These are phyloP conservation scores for Xylariaceae sp. DNA, from an alignment of 2,329 filamentous ascomycete genomes.

Conservation along the genomic window DNA sequence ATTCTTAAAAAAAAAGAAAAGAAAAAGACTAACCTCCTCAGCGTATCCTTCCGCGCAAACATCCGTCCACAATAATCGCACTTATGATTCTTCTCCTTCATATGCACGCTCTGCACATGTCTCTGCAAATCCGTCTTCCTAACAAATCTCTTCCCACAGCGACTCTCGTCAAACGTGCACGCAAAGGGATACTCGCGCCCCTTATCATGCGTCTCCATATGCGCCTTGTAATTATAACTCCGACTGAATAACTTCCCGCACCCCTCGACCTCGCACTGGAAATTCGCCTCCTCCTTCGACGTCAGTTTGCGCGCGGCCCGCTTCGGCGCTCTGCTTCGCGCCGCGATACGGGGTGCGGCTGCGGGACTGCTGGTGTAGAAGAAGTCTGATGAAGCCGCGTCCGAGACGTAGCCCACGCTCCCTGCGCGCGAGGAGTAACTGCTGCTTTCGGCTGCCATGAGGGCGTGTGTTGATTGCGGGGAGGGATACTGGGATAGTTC, in stretches of 20 bases:
- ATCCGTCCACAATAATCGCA: slow-evolving; percentile 66
- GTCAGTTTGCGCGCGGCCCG: slow-evolving; percentile 48
- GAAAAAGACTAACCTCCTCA: slow-evolving; percentile 60
- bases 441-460: slow-evolving; percentile 28
- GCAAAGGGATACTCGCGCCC: slow-evolving; percentile 64
- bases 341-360: too few relatives aligned
- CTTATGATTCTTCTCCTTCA: slow-evolving; percentile 63
- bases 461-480: slow-evolving; percentile 35
- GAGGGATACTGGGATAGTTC: slow-evolving; percentile 40
- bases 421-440: slow-evolving; percentile 29
- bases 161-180: slow-evolving; percentile 51
- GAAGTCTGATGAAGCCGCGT: slow-evolving; percentile 19
- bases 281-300: slow-evolving; percentile 65
- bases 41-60: slow-evolving; percentile 77
- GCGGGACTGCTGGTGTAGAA: slow-evolving; percentile 13
- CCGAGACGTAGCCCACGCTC: slow-evolving; percentile 37
- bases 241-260: slow-evolving; percentile 78
- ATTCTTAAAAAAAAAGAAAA: neutral
- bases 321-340: slow-evolving; percentile 26
- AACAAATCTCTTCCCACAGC: slow-evolving; percentile 70
- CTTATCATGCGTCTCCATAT: slow-evolving; percentile 78
- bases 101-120: slow-evolving; percentile 63
- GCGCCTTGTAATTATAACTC: slow-evolving; percentile 81
- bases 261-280: slow-evolving; percentile 59
- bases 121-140: slow-evolving; percentile 72